Base-by-base conservation (phyloP, 192 early-diverging fungal species). In the Linnemannia elongata region DNA sequence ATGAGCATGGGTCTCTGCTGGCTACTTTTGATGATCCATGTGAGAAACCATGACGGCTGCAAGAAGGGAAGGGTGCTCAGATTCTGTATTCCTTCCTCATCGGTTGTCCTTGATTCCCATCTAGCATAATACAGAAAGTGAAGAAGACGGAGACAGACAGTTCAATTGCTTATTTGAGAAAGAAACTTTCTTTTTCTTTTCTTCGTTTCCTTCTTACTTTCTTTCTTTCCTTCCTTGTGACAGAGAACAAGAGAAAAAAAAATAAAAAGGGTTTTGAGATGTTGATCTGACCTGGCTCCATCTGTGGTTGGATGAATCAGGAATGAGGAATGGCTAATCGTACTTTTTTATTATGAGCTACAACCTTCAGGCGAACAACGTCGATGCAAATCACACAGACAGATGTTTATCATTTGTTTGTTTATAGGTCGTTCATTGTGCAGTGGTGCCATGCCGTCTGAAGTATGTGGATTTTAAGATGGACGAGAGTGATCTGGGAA, bases 11-110 rank as follows among this genome's bases (percentile, higher is more conserved):
- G 55, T 66, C 60, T 30, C 60, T 22, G 44, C 13, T 13, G 44
- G 44, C 44, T 45, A 45, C 44, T 22, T 20, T 2, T 17, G 18
- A 52, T 20, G 47, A 20, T 20, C 47, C 15, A 20, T 52, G 47
- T 20, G 47, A 2, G 47, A 18, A 20, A 52, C 5, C 49, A 52
- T 52, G 49, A 17, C 47, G 20, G 17, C 17, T 2, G 5, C 44
- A 45, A 45, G 10, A 45, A 45, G 44, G 44, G 47, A 52, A 22
- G 49, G 49, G 3, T 33, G 30, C 30, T 35, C 60, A 66, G 60
- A 66, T 66, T 66, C 60, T 66, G n/a, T 66, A 66, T 66, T 66
- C 60, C 60, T 35, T 66, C 38, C 38, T 39, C 60, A 33, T 66
- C 42, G 36, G 15, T 1, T 72, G 38, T 72, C 4, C 27, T 15